Evolutionary conservation across 192 early-diverging fungal species (phyloP), one percentile per base, ranked within the genome.

Genomic region (Coemansia erecta): DNA sequence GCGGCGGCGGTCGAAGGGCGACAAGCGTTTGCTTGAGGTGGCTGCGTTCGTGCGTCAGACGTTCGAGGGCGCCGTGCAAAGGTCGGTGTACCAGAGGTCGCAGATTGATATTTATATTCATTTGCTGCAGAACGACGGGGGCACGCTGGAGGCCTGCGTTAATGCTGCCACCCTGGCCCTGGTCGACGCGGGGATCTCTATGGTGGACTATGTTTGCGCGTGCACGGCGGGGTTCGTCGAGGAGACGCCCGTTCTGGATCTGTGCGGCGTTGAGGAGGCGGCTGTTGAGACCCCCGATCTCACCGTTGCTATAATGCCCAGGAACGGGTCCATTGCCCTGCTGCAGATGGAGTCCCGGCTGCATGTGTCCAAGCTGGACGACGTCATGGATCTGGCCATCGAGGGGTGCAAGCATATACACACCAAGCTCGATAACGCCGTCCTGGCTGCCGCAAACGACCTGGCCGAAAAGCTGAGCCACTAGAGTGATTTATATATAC

Each of bases 101-200:
- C 91, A 97, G 73, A 95, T 99, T 58, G 90, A 91, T 47, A 90
- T 99, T 40, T 92, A 90, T 62, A 64, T 97, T 23, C 95, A 99
- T 65, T 70, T 97, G 14, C 78, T 99, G 60, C 97, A 99, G 66
- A 83, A 88, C 57, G 97, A 99, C 60, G 97, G 97, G 40, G 94
- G 93, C 53, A 81, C 67, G 33, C 70, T 90, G 28, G 88, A 90
- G 52, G 78, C 88, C 3, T 92, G 87, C 57, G 90, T 92, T 33
- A 93, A 93, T 65, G 90, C 91, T 19, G 85, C 91, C 1, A 93
- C 89, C 9, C 65, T 93, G 81, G 91, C 91, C 2, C 63, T 93
- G 43, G 83, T 92, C 8, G 89, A 93, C 60, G 91, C 91, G 24
- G 89, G 88, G 35, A 86, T 92, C 35, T 82, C 89, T 48, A 92